A percentile compares a stretch with the other conserved stretches of the same genome.
These are phyloP conservation scores for Nitzschia sp. DNA, from an alignment of 108 stramenopile genomes.

Conservation along the genomic window DNA sequence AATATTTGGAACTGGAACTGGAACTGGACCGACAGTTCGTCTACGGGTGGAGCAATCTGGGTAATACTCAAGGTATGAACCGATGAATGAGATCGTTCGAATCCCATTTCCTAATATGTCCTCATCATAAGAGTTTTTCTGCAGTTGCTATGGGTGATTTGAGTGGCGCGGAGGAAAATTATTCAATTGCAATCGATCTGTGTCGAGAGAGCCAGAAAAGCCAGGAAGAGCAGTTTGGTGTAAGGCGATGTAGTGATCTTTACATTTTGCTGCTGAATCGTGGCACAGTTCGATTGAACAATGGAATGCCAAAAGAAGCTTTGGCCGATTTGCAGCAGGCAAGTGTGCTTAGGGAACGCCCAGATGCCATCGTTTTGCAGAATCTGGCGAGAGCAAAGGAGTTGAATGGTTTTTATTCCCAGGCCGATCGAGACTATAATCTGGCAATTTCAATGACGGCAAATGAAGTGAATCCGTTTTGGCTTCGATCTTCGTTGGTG, in stretches of 20 bases:
- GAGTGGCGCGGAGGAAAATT: slow-evolving; percentile 55
- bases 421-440: slow-evolving; percentile 63
- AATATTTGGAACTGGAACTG: neutral
- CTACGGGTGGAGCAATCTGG: slow-evolving; percentile 81
- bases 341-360: slow-evolving; percentile 58
- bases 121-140: too few relatives aligned
- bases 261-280: slow-evolving; percentile 78
- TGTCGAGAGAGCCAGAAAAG: slow-evolving; percentile 40
- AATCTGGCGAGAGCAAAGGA: slow-evolving; percentile 82
- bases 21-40: slow-evolving; percentile 40
- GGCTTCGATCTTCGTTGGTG: slow-evolving; percentile 77
- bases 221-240: slow-evolving; percentile 43
- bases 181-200: slow-evolving; percentile 65
- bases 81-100: too few relatives aligned
- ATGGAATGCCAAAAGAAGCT: slow-evolving; percentile 58
- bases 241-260: slow-evolving; percentile 66
- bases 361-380: slow-evolving; percentile 76
- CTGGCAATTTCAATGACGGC: slow-evolving; percentile 84
- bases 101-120: too few relatives aligned
- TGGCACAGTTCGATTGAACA: slow-evolving; percentile 77
- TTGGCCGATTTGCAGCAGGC: slow-evolving; percentile 60
- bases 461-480: slow-evolving; percentile 84
- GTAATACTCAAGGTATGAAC: slow-evolving; percentile 55
- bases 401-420: slow-evolving; percentile 61
- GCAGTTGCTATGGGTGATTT: slow-evolving; percentile 65